Evolutionary conservation across 371 early-diverging fungal species (phyloP).

Genomic region (Mucor circinelloides): DNA sequence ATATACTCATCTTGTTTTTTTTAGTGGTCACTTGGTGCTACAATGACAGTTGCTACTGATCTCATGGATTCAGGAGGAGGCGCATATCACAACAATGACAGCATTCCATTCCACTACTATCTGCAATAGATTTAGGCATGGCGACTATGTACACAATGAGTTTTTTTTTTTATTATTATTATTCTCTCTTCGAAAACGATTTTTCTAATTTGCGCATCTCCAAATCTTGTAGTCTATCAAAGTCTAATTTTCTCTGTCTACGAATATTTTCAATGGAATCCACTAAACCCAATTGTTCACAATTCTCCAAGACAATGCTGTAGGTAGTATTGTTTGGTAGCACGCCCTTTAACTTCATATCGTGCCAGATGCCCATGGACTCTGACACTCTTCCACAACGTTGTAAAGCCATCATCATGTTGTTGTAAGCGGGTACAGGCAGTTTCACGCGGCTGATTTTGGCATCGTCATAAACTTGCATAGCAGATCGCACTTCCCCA

Average conservation of each 20-base stretch:
- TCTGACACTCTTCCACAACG: slow-evolving; percentile 28
- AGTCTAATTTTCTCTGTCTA: slow-evolving; percentile 35
- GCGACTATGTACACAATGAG: no score
- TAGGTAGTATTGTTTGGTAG: slow-evolving; percentile 37
- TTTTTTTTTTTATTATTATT: neutral
- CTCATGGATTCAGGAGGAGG: neutral
- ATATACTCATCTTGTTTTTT: neutral
- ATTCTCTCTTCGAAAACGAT: neutral
- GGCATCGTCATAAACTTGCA: slow-evolving; percentile 41
- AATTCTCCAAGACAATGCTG: slow-evolving; percentile 43
- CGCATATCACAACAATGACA: no score
- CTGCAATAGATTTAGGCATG: no score
- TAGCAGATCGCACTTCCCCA: slow-evolving; percentile 33
- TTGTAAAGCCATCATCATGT: slow-evolving; percentile 29
- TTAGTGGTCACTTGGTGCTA: neutral
- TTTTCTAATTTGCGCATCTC: slow-evolving; percentile 2
- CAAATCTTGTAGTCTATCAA: slow-evolving; percentile 21
- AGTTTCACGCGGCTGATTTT: slow-evolving; percentile 21
- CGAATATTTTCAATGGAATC: slow-evolving; percentile 36
- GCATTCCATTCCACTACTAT: no score
- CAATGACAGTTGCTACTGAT: neutral
- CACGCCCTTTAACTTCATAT: slow-evolving; percentile 33
- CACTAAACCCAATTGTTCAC: slow-evolving; percentile 35
- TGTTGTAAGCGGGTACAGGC: slow-evolving; percentile 32
- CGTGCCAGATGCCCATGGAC: slow-evolving; percentile 53